Percentiles rank a stretch among this genome's conserved stretches.
These are phyloP conservation scores for Epicoccum sorghinum DNA, from an alignment of 2,329 filamentous ascomycete genomes.

Conservation along the genomic window DNA sequence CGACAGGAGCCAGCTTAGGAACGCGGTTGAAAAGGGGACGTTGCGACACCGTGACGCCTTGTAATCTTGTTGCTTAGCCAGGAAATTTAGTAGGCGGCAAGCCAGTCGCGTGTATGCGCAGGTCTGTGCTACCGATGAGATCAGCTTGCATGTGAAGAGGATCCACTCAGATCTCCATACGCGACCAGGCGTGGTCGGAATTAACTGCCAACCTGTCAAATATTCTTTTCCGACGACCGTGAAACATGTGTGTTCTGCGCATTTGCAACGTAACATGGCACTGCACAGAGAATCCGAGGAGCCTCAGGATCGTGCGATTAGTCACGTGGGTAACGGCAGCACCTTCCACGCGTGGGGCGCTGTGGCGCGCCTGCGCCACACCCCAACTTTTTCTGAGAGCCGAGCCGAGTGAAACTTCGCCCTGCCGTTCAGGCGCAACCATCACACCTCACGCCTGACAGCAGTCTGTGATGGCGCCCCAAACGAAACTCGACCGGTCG, in stretches of 20 bases:
- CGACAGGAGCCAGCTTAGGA: constrained; percentile 32
- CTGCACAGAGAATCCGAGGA: too few relatives aligned
- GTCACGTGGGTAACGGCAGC: not conserved
- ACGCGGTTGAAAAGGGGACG: constrained; percentile 19
- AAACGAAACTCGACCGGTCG: constrained; percentile 51
- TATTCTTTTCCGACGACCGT: not conserved
- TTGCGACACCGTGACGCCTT: constrained; percentile 17
- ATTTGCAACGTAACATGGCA: too few relatives aligned
- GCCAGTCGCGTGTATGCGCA: constrained; percentile 26
- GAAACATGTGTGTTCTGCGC: too few relatives aligned
- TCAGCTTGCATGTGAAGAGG: constrained; percentile 28
- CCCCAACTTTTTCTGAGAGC: constrained; percentile 25
- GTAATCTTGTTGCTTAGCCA: constrained; percentile 22
- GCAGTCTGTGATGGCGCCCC: constrained; percentile 38
- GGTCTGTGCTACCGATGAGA: constrained; percentile 26
- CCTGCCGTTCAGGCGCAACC: constrained; percentile 8
- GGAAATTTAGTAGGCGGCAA: constrained; percentile 30
- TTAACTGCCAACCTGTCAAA: not conserved
- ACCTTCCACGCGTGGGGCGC: not conserved
- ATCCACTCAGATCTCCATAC: not conserved
- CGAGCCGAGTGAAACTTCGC: constrained; percentile 9
- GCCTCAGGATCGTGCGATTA: not conserved
- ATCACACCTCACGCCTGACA: constrained; percentile 5
- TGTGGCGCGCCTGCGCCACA: constrained; percentile 15
- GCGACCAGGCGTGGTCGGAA: not conserved